Evolutionary conservation across 805 yeast species (phyloP).

Genomic region (Saturnispora bothae): DNA sequence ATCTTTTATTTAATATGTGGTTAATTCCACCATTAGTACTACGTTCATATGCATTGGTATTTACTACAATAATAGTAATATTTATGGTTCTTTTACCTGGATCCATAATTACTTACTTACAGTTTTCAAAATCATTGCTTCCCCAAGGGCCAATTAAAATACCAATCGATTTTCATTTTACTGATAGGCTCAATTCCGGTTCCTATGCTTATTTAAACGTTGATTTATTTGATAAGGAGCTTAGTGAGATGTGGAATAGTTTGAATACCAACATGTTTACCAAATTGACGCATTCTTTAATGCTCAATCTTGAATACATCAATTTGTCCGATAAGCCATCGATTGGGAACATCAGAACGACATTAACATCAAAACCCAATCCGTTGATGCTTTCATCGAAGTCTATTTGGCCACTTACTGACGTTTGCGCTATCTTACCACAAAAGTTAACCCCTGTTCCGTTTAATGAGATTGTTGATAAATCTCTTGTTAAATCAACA

Average conservation of each 20-base stretch:
- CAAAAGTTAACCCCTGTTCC: background rate
- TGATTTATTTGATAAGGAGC: conserved; percentile 3
- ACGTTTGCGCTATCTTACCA: background rate
- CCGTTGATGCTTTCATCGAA: background rate
- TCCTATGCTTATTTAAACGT: conserved; percentile 9
- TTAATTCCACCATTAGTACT: conserved; percentile 6
- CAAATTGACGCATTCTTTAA: conserved; percentile 10
- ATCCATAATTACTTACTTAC: conserved; percentile 10
- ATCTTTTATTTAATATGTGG: background rate
- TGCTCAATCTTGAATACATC: conserved; percentile 10
- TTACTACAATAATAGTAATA: conserved; percentile 3
- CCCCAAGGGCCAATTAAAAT: conserved; percentile 9
- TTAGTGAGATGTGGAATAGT: conserved; percentile 7
- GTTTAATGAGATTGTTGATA: conserved; percentile 1
- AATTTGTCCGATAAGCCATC: conserved; percentile 7
- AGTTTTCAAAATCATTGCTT: conserved; percentile 9
- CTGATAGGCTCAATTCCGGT: conserved; percentile 4
- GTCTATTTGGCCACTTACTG: conserved; percentile 2
- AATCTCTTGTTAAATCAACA: conserved; percentile 3
- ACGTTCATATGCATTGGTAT: conserved; percentile 7
- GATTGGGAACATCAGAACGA: conserved; percentile 10
- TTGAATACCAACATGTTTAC: conserved; percentile 11
- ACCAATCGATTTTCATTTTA: conserved; percentile 10
- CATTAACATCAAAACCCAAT: background rate
- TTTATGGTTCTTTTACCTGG: conserved; percentile 11